Conservation (phyloP, 441 rosid species). For the Jatropha podagrica region DNA sequence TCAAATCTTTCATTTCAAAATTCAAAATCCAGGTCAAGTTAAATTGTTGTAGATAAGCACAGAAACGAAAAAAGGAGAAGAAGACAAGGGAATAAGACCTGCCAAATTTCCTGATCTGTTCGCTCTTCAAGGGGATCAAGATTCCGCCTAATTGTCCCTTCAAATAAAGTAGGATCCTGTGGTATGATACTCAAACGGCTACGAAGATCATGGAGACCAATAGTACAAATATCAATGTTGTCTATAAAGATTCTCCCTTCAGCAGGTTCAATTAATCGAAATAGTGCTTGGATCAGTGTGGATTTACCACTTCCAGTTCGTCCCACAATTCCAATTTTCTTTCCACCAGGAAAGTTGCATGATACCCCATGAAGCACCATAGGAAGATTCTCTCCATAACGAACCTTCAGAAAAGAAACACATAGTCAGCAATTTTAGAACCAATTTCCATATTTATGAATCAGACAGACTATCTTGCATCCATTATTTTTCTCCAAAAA, state of each 20-base stretch:
- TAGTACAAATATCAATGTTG: conserved; percentile 82
- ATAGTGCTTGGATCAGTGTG: conserved; percentile 95
- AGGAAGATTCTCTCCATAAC: conserved; percentile 95
- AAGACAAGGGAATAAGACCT: conserved; percentile 37
- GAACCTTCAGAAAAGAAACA: conserved; percentile 51
- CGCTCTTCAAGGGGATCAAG: conserved; percentile 99
- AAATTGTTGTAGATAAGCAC: background rate
- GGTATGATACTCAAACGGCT: conserved; percentile 95
- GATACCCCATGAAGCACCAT: conserved; percentile 88
- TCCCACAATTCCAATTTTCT: conserved; percentile 97
- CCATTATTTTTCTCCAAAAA: background rate
- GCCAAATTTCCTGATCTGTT: conserved; percentile 86
- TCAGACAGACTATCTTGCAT: background rate
- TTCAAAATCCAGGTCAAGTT: conserved; percentile 2
- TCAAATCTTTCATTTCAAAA: background rate
- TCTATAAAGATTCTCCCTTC: conserved; percentile 83
- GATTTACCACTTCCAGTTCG: conserved; percentile 99
- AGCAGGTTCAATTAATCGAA: conserved; percentile 90
- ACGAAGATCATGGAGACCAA: conserved; percentile 98
- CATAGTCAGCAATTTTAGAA: conserved; percentile 21
- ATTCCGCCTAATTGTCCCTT: conserved; percentile 91
- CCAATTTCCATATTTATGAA: background rate
- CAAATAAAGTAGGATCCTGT: conserved; percentile 97
- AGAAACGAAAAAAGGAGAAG: background rate
- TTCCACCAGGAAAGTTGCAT: conserved; percentile 92